Evolutionary conservation across 768 basidiomycete species (phyloP), one percentile per base, ranked within the genome.

Genomic region (Xanthoconium stramineum): DNA sequence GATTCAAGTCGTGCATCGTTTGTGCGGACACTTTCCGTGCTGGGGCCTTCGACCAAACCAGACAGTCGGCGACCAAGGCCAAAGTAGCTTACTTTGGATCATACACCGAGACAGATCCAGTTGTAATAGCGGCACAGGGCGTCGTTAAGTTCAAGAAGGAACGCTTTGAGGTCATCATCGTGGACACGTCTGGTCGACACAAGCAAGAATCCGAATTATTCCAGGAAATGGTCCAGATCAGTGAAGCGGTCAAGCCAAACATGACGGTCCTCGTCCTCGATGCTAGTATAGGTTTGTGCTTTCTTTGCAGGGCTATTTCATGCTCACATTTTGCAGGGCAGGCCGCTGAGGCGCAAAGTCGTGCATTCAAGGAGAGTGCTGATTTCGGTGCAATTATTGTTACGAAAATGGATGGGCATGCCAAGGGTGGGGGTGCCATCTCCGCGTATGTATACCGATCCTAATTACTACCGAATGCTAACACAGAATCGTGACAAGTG

Each of bases 1-100:
- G 97, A 8, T 91, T 98, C 80, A 94, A 96, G 71, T 90, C 95
- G 13, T 92, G 88, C 58, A 94, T 99, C 52, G 96, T 99, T 61
- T 99, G 97, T 66, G 97, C 97, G 20, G 97, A 99, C 73, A 99
- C 97, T 0, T 99, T 99, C 79, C 91, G 97, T 75, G 97, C 97
- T 4, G 97, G 97, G 50, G 97, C 97, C 37, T 99, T 99, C 74
- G 97, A 99, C 74, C 97, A 99, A 72, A 93, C 97, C 12, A 88
- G 97, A 68, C 97, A 99, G 76, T 98, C 96, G 48, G 96, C 97
- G 19, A 97, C 94, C 14, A 96, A 97, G 72, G 97, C 97, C 38
- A 98, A 98, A 71, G 93, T 99, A 14, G 94, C 97, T 3, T 99
- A 97, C 81, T 99, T 94, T 74, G 97, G 97, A 20, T 94, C 91